Base-by-base conservation (phyloP, 495 filamentous ascomycete species). In the Hypoxylon cercidicola region DNA sequence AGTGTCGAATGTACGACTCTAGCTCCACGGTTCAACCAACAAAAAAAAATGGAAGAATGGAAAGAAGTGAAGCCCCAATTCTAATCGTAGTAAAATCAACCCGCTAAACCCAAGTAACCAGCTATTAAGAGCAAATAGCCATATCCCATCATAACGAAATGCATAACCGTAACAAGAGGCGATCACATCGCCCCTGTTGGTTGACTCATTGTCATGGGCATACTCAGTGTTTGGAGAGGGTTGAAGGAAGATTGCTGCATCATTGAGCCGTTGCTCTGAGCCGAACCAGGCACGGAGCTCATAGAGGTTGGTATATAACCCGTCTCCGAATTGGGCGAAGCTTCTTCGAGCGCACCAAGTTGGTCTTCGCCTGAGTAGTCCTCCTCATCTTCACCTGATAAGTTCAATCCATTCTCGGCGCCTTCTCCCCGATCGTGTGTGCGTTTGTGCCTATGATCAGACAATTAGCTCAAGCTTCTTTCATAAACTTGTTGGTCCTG, bases 361-460 rank as follows among this genome's bases (percentile, higher is more conserved):
- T 92, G 88, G 63, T 93, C 88, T 72, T 85, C 84, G 54, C 82
- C 80, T 8, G 84, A 84, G 68, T 82, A 84, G 49, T 92, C 88
- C 66, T 93, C 91, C 64, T 90, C 80, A 19, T 94, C 90, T 66
- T 96, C 92, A 34, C 93, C 93, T 1, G 80, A 82, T 28, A 80
- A 65, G 81, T 84, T 68, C 77, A 92, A 74, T 62, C 81, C 72
- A 60, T 88, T 90, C 66, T 96, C 92, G 35, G 85, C 85, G 56
- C 88, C 89, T 41, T 87, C 87, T 34, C 84, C 84, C 28, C 86
- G 86, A 77, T 97, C 94, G 70, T 99, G 95, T 25, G 94, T 98
- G 18, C 95, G 92, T 78, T 93, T 93, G 80, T 99, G 95, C 75
- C 92, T 96, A 72, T 39, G 72, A 65, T 20, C 40, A 70, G 20